These are phyloP conservation scores for Berkeleyomyces basicola DNA, from an alignment of 2,329 filamentous ascomycete species.

Conservation along the genomic window DNA sequence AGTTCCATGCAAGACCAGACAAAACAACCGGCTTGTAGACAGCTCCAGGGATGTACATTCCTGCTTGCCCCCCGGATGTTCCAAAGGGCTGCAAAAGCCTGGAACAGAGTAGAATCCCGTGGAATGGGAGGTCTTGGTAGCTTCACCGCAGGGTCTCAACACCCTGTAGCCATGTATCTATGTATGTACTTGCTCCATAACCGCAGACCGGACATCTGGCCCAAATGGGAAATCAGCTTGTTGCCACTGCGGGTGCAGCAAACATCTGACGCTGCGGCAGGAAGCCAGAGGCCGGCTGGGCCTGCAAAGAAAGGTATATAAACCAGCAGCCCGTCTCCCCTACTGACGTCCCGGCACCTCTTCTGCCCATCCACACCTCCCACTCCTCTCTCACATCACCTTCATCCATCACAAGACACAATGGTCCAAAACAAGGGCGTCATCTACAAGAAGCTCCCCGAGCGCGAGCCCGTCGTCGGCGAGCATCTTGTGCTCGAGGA, in stretches of 20 bases:
- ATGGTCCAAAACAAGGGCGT: slow-evolving; percentile 51
- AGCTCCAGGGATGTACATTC: neutral
- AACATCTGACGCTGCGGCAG: neutral
- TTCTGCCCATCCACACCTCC: neutral
- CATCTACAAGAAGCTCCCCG: slow-evolving; percentile 54
- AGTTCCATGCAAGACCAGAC: neutral
- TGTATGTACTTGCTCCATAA: no score
- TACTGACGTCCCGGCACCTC: neutral
- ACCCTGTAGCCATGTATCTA: neutral
- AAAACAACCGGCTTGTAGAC: neutral
- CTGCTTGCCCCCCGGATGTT: neutral
- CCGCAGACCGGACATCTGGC: neutral
- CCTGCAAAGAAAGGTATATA: neutral
- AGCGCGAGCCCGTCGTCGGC: slow-evolving; percentile 49
- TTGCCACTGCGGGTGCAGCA: neutral
- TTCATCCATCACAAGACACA: neutral
- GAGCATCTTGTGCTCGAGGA: slow-evolving; percentile 53
- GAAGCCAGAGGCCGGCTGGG: neutral
- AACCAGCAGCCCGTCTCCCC: neutral
- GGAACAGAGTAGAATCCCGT: neutral
- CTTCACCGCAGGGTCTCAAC: neutral
- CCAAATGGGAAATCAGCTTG: neutral
- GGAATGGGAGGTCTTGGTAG: neutral
- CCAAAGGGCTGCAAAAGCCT: neutral
- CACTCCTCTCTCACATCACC: neutral